Evolutionary conservation across 441 rosid species (phyloP), one percentile per base, ranked within the genome.

Genomic region (Viola pubescens): DNA sequence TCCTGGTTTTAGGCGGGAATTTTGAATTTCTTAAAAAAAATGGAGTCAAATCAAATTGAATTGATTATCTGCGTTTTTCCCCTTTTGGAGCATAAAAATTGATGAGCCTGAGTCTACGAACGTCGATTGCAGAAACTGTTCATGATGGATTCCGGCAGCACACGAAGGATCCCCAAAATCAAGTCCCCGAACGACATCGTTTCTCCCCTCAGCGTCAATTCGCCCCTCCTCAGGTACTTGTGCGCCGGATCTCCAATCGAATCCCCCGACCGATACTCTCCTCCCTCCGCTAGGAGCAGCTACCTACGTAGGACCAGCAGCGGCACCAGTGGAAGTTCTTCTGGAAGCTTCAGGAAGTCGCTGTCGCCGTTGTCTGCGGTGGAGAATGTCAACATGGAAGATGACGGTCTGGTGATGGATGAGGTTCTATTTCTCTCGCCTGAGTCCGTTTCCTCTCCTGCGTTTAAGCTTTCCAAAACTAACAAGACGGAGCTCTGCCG

Each of bases 381-480:
- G 43, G 70, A 67, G 49, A 61, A 62, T 51, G 58, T 52, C 54
- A 64, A 66, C 52, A 19, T 68, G 13, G 80, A 73, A 42, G 83
- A 85, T 48, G 85, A 77, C 37, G 83, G 82, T 56, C 43, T 82
- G 14, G 84, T 89, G 40, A 74, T 81, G 79, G 95, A 89, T 62
- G 91, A 79, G 26, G 71, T 83, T 73, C 50, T 39, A 19, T 9
- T 48, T 8, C 54, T 58, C 13, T 61, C 58, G 7, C 40, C 13
- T 51, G 57, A 54, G 0, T 34, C 38, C 34, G 47, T 60, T 14
- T 64, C 74, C 5, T 38, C 73, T 8, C 66, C 76, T 12, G 37
- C 70, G 3, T 63, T 65, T 8, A 52, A 56, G 51, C 34, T 26
- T 26, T 26, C 34, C 34, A 26, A 26, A 26, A 26, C 3, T 26